Evolutionary conservation across 2,329 filamentous ascomycete species (phyloP).

Genomic region (Dactylellina parvicollis): DNA sequence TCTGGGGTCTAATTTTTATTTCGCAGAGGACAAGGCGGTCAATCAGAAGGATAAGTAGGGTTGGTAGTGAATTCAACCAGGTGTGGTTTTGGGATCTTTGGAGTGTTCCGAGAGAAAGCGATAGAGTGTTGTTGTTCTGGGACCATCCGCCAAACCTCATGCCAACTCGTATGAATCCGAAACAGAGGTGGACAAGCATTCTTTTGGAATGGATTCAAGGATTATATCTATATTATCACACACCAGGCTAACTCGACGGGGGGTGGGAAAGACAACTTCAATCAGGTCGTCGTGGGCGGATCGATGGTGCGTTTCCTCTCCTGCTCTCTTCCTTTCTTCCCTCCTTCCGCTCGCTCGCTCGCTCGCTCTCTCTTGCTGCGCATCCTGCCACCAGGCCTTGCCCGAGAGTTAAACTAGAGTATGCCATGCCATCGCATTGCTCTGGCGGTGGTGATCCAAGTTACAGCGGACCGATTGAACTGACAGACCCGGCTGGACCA

Average conservation of each 20-base stretch:
- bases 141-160: constrained; percentile 10
- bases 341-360: neutral
- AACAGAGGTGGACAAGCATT: constrained; percentile 1
- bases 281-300: neutral
- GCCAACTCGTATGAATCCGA: neutral
- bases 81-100: constrained; percentile 1
- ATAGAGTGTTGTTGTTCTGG: constrained; percentile 22
- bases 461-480: neutral
- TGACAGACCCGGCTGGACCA: neutral
- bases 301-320: neutral
- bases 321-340: neutral
- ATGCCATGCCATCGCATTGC: too few species aligned
- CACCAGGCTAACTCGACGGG: neutral
- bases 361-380: too few species aligned
- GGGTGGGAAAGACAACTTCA: neutral
- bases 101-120: constrained; percentile 15
- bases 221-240: constrained; percentile 12
- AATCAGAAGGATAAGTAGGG: neutral
- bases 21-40: neutral
- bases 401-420: too few species aligned
- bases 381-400: too few species aligned
- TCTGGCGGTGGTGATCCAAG: neutral
- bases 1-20: constrained; percentile 16
- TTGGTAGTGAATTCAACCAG: neutral
- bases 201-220: neutral